Evolutionary conservation across 2,329 filamentous ascomycete genomes (phyloP).

Genomic region (Trichoderma oligosporum): DNA sequence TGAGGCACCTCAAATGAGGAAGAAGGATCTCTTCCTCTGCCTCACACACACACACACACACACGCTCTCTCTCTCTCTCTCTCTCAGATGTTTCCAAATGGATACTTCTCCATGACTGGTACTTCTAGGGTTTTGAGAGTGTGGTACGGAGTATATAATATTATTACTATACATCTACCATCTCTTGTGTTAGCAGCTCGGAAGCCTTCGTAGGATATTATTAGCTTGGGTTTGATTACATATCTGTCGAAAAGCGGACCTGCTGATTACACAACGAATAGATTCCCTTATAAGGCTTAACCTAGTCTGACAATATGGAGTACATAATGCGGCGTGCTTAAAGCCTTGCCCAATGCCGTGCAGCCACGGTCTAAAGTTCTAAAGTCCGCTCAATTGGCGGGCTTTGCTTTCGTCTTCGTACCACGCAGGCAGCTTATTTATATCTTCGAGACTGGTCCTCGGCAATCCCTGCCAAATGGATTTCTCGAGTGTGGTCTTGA

Average conservation of each 20-base stretch:
- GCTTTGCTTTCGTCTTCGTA: too few relatives aligned
- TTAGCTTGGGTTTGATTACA: too few relatives aligned
- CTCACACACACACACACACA: too few relatives aligned
- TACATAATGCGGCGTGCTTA: neutral
- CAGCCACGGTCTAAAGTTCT: neutral
- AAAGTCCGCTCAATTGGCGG: neutral
- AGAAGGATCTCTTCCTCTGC: neutral
- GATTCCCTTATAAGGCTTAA: neutral
- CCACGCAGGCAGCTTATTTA: neutral
- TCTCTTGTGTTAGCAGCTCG: neutral
- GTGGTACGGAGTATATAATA: too few relatives aligned
- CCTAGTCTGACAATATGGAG: neutral
- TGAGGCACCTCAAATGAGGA: neutral
- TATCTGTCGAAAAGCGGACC: too few relatives aligned
- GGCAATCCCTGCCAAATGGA: constrained; percentile 7
- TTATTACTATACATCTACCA: neutral
- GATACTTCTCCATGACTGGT: too few relatives aligned
- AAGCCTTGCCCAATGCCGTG: neutral
- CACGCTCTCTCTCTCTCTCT: too few relatives aligned
- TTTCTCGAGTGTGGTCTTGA: too few relatives aligned
- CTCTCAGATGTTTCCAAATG: too few relatives aligned
- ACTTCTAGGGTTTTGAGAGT: too few relatives aligned
- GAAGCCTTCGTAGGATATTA: neutral
- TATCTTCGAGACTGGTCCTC: neutral
- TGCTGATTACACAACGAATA: too few relatives aligned